These are phyloP conservation scores for Angomonas desouzai DNA, from an alignment of 208 protist species.

Conservation along the genomic window DNA sequence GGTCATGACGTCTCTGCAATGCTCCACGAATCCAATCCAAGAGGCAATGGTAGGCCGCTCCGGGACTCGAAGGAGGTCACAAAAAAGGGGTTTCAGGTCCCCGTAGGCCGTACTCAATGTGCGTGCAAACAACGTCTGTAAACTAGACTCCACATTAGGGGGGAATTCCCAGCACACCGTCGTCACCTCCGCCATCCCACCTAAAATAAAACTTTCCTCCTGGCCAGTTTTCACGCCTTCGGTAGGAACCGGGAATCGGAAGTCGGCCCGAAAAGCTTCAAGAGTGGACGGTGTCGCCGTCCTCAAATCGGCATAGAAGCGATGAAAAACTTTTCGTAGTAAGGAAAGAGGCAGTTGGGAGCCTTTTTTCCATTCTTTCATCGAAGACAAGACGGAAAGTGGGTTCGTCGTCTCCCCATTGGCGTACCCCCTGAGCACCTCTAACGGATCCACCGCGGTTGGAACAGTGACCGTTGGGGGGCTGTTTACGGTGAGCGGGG, in stretches of 20 bases:
- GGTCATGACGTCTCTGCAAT: slow-evolving; percentile 11
- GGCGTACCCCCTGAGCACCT: no score
- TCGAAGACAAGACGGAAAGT: no score
- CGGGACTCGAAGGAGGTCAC: slow-evolving; percentile 25
- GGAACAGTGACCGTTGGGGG: no score
- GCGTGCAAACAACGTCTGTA: neutral
- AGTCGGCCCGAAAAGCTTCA: no score
- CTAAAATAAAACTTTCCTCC: neutral
- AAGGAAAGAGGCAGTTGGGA: no score
- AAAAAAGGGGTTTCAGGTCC: slow-evolving; percentile 16
- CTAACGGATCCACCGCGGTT: no score
- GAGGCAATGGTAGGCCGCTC: slow-evolving; percentile 26
- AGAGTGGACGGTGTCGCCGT: no score
- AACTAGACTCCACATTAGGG: neutral
- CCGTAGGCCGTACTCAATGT: slow-evolving; percentile 7
- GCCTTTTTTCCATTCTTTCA: no score
- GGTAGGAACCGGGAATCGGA: neutral
- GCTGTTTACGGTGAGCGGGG: no score
- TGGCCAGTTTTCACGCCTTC: neutral
- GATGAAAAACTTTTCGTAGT: no score
- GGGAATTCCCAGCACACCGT: slow-evolving; percentile 46
- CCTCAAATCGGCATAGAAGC: no score
- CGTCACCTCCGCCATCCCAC: slow-evolving; percentile 24
- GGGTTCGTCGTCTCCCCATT: no score
- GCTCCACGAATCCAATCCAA: slow-evolving; percentile 37